Base-by-base conservation (phyloP, 306 rosid species). In the Myrica gale region DNA sequence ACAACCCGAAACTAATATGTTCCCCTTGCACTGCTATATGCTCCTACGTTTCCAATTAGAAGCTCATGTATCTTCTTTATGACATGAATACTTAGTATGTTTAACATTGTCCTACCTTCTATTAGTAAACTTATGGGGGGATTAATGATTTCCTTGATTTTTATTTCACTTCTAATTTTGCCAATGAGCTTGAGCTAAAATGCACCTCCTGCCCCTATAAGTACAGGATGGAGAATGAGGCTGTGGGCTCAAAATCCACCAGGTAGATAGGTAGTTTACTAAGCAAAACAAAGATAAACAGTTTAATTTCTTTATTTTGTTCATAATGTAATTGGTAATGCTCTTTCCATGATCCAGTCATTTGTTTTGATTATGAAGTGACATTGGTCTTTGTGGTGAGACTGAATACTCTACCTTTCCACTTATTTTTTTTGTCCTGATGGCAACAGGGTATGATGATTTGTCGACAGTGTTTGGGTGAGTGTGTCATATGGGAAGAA, bases 401-500 rank as follows among this genome's bases (percentile, higher is more conserved):
- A 32, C 61, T n/a, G 50, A 11, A 61, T 73, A 58, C 13, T 81
- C 65, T 61, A 51, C 46, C 47, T 51, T 71, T 67, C 47, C 11
- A 17, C 2, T 55, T 21, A 76, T 66, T 74, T 72, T 57, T 50
- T 79, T 6, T 56, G 43, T 68, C 68, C 71, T 53, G 48, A 19
- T 85, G 51, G 74, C 52, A 70, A 77, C 84, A 94, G 97, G 98
- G 98, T 58, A 86, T 90, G 74, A 82, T 88, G 87, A 90, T 95
- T 67, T 94, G 98, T 84, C 91, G 57, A 76, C 94, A 92, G 75
- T 94, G 97, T 76, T 85, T 78, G 67, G 98, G 98, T 71, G 96
- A 92, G 74, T 79, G 98, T 72, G 96, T 94, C 78, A 92, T 88
- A 85, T 94, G 98, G 97, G 97, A 94, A 80, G 98, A 94, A 83